Evolutionary conservation across 192 early-diverging fungal species (phyloP).

Genomic region (Coemansia asiatica): DNA sequence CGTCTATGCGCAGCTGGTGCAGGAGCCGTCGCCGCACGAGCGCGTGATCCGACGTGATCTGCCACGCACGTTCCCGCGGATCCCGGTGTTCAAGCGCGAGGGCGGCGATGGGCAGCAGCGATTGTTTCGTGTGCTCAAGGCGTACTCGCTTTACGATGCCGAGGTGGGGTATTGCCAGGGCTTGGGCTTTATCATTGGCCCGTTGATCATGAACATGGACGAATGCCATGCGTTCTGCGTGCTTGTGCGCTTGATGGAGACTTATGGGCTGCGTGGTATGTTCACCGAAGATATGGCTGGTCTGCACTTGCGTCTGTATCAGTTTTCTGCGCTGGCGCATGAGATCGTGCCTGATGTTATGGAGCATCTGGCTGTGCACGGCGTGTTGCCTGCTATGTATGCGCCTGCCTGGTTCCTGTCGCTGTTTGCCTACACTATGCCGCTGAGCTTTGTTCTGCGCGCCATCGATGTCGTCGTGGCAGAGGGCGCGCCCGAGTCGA

Average conservation of each 20-base stretch:
- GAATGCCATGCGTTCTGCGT: slow-evolving; percentile 94
- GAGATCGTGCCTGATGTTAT: slow-evolving; percentile 75
- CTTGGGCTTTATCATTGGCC: slow-evolving; percentile 91
- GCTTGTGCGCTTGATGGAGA: slow-evolving; percentile 92
- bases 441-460: slow-evolving; percentile 82
- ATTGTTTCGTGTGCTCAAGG: slow-evolving; percentile 85
- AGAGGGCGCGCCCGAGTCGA: slow-evolving; percentile 87
- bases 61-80: slow-evolving; percentile 86
- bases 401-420: slow-evolving; percentile 98
- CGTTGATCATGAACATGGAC: slow-evolving; percentile 90
- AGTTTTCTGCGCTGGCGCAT: slow-evolving; percentile 76
- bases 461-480: slow-evolving; percentile 91
- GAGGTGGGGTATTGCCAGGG: slow-evolving; percentile 99
- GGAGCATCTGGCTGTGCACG: slow-evolving; percentile 73
- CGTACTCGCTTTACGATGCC: slow-evolving; percentile 91
- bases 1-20: slow-evolving; percentile 76
- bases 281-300: slow-evolving; percentile 95
- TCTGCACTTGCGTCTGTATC: slow-evolving; percentile 83
- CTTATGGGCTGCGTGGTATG: slow-evolving; percentile 87
- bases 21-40: slow-evolving; percentile 77
- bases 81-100: slow-evolving; percentile 81
- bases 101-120: slow-evolving; percentile 83
- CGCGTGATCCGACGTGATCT: slow-evolving; percentile 91
- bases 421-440: slow-evolving; percentile 95
- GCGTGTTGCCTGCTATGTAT: slow-evolving; percentile 83